Conservation (phyloP, 108 stramenopile species). For the Epithemia pelagica region DNA sequence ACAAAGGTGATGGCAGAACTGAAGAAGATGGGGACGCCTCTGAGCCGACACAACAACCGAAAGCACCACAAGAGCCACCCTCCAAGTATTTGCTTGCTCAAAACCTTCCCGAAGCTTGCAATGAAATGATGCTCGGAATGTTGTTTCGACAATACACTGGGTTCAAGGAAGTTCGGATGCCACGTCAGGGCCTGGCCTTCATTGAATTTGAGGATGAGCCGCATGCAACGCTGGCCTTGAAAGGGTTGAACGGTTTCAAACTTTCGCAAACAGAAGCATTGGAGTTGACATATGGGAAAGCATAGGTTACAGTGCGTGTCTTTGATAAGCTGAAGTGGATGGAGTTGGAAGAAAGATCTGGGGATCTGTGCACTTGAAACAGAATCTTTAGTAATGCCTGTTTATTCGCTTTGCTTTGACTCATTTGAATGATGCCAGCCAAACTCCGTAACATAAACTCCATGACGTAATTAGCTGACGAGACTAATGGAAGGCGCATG, state of each 20-base stretch:
- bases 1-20: background rate
- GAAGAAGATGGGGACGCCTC: conserved; percentile 12
- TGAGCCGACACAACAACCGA: background rate
- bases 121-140: conserved; percentile 88
- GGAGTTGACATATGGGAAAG: conserved; percentile 74
- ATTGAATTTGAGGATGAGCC: conserved; percentile 86
- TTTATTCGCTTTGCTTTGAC: no score
- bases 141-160: conserved; percentile 90
- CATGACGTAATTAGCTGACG: no score
- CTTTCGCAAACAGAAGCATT: conserved; percentile 74
- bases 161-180: conserved; percentile 78
- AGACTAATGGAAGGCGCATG: no score
- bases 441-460: no score
- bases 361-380: no score
- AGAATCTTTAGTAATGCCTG: no score
- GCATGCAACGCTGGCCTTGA: conserved; percentile 79
- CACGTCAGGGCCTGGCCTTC: conserved; percentile 74
- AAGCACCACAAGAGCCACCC: conserved; percentile 32
- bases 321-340: no score
- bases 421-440: no score
- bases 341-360: no score
- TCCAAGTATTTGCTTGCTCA: conserved; percentile 67
- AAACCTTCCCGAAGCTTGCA: conserved; percentile 72
- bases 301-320: no score
- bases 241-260: conserved; percentile 88